These are phyloP conservation scores for Exserohilum turcica DNA, from an alignment of 2,329 filamentous ascomycete species.

Conservation along the genomic window DNA sequence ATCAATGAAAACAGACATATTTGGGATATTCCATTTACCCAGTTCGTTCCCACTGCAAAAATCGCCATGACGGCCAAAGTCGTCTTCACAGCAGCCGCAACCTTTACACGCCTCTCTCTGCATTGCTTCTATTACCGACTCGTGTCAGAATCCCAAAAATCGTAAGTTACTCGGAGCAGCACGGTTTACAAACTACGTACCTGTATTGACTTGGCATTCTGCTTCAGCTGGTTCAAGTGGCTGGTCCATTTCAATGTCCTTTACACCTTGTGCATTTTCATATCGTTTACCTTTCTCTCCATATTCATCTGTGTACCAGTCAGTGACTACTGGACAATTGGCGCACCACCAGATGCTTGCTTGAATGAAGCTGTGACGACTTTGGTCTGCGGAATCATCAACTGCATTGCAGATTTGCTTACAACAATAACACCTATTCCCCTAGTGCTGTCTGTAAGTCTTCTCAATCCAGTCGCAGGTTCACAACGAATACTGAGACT, in stretches of 20 bases:
- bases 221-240: slow-evolving; percentile 44
- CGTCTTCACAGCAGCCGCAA: slow-evolving; percentile 50
- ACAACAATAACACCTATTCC: slow-evolving; percentile 53
- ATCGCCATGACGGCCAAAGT: slow-evolving; percentile 52
- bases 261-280: slow-evolving; percentile 46
- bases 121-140: slow-evolving; percentile 55
- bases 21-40: slow-evolving; percentile 47
- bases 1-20: slow-evolving; percentile 44
- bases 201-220: not conserved
- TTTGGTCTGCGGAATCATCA: slow-evolving; percentile 50
- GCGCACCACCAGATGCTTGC: slow-evolving; percentile 40
- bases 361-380: slow-evolving; percentile 50
- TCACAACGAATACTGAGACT: not conserved
- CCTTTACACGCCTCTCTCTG: slow-evolving; percentile 52
- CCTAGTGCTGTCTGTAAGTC: slow-evolving; percentile 45
- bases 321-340: slow-evolving; percentile 50
- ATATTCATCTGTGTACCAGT: slow-evolving; percentile 53
- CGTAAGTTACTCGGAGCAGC: not conserved
- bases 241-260: slow-evolving; percentile 47
- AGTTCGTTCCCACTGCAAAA: slow-evolving; percentile 35
- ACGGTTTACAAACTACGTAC: not conserved
- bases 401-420: slow-evolving; percentile 50
- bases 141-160: slow-evolving; percentile 47
- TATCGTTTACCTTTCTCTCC: slow-evolving; percentile 43
- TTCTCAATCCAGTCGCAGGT: not conserved